A percentile compares a stretch with the other conserved stretches of the same genome.
These are phyloP conservation scores for Talaromyces sp. DNA, from an alignment of 2,329 filamentous ascomycete species.

Conservation along the genomic window DNA sequence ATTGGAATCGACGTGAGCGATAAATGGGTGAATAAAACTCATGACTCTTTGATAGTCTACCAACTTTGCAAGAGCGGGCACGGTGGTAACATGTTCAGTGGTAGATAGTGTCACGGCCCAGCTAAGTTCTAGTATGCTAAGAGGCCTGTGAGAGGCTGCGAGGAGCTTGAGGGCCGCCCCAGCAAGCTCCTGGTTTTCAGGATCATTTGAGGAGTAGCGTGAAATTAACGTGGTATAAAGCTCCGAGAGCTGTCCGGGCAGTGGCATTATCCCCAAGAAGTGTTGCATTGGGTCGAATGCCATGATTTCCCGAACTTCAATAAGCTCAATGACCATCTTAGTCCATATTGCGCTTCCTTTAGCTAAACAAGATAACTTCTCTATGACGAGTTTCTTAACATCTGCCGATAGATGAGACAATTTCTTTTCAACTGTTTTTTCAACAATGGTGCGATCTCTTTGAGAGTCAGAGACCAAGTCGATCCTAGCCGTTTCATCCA, in stretches of 20 bases:
- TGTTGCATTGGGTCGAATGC: conserved; percentile 3
- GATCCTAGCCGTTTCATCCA: conserved; percentile 6
- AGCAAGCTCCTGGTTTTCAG: conserved; percentile 13
- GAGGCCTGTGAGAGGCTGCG: not conserved
- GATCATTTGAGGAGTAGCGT: conserved; percentile 11
- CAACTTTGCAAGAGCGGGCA: conserved; percentile 14
- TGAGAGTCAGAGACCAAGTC: conserved; percentile 8
- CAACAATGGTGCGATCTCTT: conserved; percentile 12
- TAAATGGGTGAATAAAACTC: conserved; percentile 15
- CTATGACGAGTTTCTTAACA: conserved; percentile 12
- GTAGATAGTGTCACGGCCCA: not conserved
- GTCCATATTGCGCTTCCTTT: conserved; percentile 16
- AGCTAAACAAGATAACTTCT: conserved; percentile 13
- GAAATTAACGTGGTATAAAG: conserved; percentile 13
- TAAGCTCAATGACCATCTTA: conserved; percentile 15
- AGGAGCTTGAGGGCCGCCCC: conserved; percentile 19
- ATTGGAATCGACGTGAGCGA: conserved; percentile 13
- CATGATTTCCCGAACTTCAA: conserved; percentile 12
- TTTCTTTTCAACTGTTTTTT: conserved; percentile 9
- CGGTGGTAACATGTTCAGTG: conserved; percentile 15
- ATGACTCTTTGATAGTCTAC: conserved; percentile 24
- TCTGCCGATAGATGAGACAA: conserved; percentile 9
- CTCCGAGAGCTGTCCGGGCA: conserved; percentile 10
- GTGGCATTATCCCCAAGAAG: conserved; percentile 9
- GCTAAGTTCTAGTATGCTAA: not conserved